Base-by-base conservation (phyloP, 257 asterid genomes). In the Solanum dulcamara region DNA sequence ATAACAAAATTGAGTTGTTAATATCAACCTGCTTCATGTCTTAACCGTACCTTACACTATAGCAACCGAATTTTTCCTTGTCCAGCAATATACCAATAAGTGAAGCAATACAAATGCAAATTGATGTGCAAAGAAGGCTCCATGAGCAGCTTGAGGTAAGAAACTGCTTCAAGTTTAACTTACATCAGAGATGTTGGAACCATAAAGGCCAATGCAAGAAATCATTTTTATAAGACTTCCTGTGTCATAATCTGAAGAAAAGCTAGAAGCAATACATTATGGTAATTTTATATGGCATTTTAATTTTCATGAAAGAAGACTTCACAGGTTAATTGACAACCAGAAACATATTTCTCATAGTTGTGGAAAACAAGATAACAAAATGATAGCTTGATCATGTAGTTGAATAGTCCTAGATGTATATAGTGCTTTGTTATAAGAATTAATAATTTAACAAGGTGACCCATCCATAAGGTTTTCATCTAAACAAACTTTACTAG, bases 81-180 rank as follows among this genome's bases (percentile, higher is more conserved):
- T 74, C 70, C 97, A 96, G 99, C 89, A 93, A 90, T 85, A 32
- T 94, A 40, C 97, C 94, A 60, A 85, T 89, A 40, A 94, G 91
- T 3, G 97, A 94, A 83, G 97, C 97, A 85, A 89, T 95, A 89
- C 96, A 94, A 79, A 91, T 93, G 95, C 98, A 95, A 90, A 94
- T 95, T 30, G 97, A 95, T 86, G 98, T 93, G 86, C 98, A 95
- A 85, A 90, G 92, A 89, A 91, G 93, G 88, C 92, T 95, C 24
- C 93, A 93, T 15, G 98, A 94, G 85, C 98, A 95, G 91, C 94
- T 95, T 59, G 98, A 95, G 98, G 98, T 95, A 91, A 86, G 32
- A 66, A 84, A 67, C 35, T 68, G 13, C 57, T 68, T 11, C 67
- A 68, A 46, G n/a, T 48, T 14, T 46, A 10, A 44, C 83, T 46